Evolutionary conservation across 805 yeast species (phyloP).

Genomic region (Candida insectalens): DNA sequence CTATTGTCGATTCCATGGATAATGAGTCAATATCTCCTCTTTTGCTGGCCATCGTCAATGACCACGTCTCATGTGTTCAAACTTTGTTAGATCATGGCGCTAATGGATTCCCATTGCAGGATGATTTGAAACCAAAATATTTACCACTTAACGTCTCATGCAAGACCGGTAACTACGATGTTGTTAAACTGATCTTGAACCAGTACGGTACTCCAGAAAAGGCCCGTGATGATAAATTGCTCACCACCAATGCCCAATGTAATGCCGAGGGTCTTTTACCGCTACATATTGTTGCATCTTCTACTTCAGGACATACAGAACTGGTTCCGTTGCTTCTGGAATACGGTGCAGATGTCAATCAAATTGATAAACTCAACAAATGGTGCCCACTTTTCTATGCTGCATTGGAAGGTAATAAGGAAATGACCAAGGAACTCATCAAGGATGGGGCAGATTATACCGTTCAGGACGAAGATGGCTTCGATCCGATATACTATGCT

Average conservation of each 20-base stretch:
- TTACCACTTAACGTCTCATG: slow-evolving; percentile 82
- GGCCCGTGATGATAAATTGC: slow-evolving; percentile 18
- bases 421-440: slow-evolving; percentile 62
- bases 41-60: slow-evolving; percentile 64
- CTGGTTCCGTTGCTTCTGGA: slow-evolving; percentile 59
- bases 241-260: slow-evolving; percentile 38
- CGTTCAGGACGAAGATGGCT: slow-evolving; percentile 69
- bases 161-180: slow-evolving; percentile 65
- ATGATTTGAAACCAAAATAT: slow-evolving; percentile 51
- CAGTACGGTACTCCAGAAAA: slow-evolving; percentile 18
- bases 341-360: slow-evolving; percentile 72
- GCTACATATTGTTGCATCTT: slow-evolving; percentile 78
- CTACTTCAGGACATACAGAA: slow-evolving; percentile 66
- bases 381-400: slow-evolving; percentile 95
- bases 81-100: slow-evolving; percentile 41
- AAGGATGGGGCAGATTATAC: slow-evolving; percentile 62
- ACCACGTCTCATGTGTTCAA: slow-evolving; percentile 46
- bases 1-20: slow-evolving; percentile 42
- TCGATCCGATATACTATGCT: slow-evolving; percentile 77
- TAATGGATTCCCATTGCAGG: slow-evolving; percentile 36
- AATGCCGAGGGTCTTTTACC: slow-evolving; percentile 89
- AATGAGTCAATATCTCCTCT: slow-evolving; percentile 77
- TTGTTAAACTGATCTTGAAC: slow-evolving; percentile 53
- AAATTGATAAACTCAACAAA: slow-evolving; percentile 72
- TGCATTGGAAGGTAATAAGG: slow-evolving; percentile 71